Evolutionary conservation across 2,329 filamentous ascomycete species (phyloP).

Genomic region (Niveomyces coronatus): DNA sequence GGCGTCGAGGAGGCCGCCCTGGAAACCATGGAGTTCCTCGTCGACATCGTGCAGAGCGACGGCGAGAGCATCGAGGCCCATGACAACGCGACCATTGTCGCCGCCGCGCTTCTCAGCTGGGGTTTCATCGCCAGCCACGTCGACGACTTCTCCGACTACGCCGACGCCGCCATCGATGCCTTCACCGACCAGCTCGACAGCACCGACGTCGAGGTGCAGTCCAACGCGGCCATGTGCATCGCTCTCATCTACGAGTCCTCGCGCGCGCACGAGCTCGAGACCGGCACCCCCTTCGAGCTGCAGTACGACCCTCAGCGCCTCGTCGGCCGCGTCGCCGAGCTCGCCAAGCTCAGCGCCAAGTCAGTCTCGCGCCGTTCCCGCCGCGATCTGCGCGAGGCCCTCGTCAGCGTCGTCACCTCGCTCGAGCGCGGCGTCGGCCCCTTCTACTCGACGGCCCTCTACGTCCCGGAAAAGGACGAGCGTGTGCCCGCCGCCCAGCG

Average conservation of each 20-base stretch:
- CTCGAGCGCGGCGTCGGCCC: constrained; percentile 44
- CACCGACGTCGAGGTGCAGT: constrained; percentile 60
- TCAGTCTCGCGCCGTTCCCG: constrained; percentile 39
- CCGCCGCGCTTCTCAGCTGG: constrained; percentile 69
- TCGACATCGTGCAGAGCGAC: constrained; percentile 72
- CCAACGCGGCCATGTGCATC: constrained; percentile 69
- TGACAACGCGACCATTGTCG: constrained; percentile 61
- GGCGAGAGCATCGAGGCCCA: constrained; percentile 60
- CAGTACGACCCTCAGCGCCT: constrained; percentile 41
- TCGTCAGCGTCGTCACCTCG: constrained; percentile 43
- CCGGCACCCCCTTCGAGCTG: constrained; percentile 37
- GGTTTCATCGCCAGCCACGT: constrained; percentile 69
- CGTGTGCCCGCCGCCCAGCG: constrained; percentile 30
- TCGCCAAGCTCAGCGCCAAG: constrained; percentile 37
- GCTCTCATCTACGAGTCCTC: constrained; percentile 71
- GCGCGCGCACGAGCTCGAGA: constrained; percentile 37
- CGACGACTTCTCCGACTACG: constrained; percentile 62
- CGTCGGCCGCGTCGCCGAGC: constrained; percentile 35
- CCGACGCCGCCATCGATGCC: constrained; percentile 63
- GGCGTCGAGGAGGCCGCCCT: constrained; percentile 57
- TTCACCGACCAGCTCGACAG: constrained; percentile 82
- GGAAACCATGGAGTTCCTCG: constrained; percentile 62
- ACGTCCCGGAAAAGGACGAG: constrained; percentile 29
- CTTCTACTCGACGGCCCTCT: constrained; percentile 39
- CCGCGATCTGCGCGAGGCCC: constrained; percentile 35